A percentile compares a stretch with the other conserved stretches of the same genome.
These are phyloP conservation scores for Neospora caninum DNA, from an alignment of 169 alveolate genomes.

Conservation along the genomic window DNA sequence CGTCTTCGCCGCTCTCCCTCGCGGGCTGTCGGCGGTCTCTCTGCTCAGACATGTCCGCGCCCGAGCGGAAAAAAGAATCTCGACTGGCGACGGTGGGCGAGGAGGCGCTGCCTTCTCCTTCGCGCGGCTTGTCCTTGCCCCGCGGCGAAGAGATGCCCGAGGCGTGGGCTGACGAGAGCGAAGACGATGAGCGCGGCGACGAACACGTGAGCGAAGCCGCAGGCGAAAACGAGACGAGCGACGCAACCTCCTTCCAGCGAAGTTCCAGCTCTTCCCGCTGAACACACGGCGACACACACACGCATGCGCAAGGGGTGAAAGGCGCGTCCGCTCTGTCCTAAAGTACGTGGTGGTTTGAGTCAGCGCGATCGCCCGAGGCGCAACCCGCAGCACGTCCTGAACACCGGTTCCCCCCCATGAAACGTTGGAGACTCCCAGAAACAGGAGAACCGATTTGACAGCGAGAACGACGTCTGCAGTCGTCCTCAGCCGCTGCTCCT, in stretches of 20 bases:
- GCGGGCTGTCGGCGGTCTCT: background rate
- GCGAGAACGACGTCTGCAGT: no score
- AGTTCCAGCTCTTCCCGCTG: background rate
- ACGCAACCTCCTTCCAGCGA: background rate
- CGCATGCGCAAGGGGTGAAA: no score
- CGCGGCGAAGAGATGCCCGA: background rate
- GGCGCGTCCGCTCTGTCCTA: no score
- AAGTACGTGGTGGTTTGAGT: no score
- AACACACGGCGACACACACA: no score
- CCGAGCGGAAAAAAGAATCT: background rate
- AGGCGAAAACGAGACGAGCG: background rate
- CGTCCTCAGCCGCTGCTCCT: no score
- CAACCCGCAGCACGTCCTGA: no score
- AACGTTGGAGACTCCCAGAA: no score
- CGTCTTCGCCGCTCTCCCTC: background rate
- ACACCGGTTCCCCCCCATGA: no score
- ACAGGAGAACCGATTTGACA: no score
- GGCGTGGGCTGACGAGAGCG: background rate
- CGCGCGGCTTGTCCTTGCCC: background rate
- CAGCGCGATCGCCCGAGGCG: no score
- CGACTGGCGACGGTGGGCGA: slow-evolving; percentile 1
- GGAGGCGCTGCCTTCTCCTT: background rate
- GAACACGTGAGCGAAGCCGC: background rate
- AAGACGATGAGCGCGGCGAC: background rate
- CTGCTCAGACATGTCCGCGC: background rate